phyloP scores from a whole-genome alignment of 176 grass and related monocot species.

The Zoysia pacifica region DNA sequence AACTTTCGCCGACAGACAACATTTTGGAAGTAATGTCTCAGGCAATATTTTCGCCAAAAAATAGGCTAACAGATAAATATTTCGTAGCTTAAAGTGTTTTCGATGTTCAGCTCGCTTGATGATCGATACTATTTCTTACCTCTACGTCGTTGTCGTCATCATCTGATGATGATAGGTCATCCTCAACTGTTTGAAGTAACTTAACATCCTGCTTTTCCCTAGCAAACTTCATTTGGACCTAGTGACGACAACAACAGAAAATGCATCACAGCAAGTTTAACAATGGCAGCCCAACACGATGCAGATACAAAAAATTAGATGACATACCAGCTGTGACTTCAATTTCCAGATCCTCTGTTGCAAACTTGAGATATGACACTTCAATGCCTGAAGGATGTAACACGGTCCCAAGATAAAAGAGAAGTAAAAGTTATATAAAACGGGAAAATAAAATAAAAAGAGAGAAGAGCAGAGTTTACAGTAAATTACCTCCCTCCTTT shows the following conservation, averaged over 20 bases:
- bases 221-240: slow-evolving; percentile 59
- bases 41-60: neutral
- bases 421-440: slow-evolving; percentile 1
- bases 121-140: slow-evolving; percentile 45
- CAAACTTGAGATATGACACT: slow-evolving; percentile 73
- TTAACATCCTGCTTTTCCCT: slow-evolving; percentile 34
- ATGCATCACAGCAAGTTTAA: slow-evolving; percentile 11
- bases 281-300: slow-evolving; percentile 7
- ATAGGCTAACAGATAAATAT: neutral
- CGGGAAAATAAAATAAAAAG: neutral
- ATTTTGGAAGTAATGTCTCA: neutral
- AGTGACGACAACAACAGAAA: slow-evolving; percentile 11
- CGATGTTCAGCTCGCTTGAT: neutral
- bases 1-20: slow-evolving; percentile 2
- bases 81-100: neutral
- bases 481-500: slow-evolving; percentile 80
- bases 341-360: slow-evolving; percentile 69
- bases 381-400: slow-evolving; percentile 65
- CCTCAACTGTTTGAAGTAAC: slow-evolving; percentile 48
- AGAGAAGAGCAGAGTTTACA: slow-evolving; percentile 2
- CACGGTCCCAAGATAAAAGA: slow-evolving; percentile 22
- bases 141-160: slow-evolving; percentile 56
- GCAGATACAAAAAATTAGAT: neutral
- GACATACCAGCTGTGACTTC: slow-evolving; percentile 70
- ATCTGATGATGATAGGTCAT: slow-evolving; percentile 32